Base-by-base conservation (phyloP, 495 filamentous ascomycete species). In the Penicillium angulare region DNA sequence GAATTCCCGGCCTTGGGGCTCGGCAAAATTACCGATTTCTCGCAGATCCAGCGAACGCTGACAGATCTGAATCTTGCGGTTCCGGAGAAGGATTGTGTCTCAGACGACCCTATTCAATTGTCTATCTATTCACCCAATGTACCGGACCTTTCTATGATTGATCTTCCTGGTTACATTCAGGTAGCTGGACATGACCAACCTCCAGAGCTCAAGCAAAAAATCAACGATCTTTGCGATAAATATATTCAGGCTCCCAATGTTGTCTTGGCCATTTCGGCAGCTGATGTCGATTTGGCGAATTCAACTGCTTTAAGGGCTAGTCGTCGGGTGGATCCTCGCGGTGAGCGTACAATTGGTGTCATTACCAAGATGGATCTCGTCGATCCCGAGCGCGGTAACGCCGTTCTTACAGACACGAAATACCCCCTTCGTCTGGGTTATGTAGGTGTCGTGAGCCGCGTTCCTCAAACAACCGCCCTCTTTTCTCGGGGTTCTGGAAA, bases 301-400 rank as follows among this genome's bases (percentile, higher is more conserved):
- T 97, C 93, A 3, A 92, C 93, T 3, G 92, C 93, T 9, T 74
- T 99, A 22, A 79, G 92, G 49, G 90, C 93, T 21, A 96, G 91
- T 62, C 80, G 95, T 47, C 79, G 90, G 49, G 92, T 97, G 9
- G 93, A 99, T 63, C 95, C 95, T 3, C 76, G 95, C 44, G 93
- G 93, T 21, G 95, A 99, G 66, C 78, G 93, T 45, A 99, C 93
- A 2, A 97, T 99, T 61, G 93, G 93, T 31, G 93, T 99, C 18
- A 87, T 99, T 20, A 99, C 93, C 20, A 99, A 99, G 73, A 96
- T 99, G 92, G 93, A 99, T 64, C 80, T 99, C 17, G 91, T 99
- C 16, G 91, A 96, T 49, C 81, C 93, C 10, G 75, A 76, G 16
- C 83, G 93, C 49, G 93, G 91, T 13, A 78, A 80, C 13, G 76